phyloP scores from a whole-genome alignment of 805 yeast genomes.

The Starmera dryadoides region DNA sequence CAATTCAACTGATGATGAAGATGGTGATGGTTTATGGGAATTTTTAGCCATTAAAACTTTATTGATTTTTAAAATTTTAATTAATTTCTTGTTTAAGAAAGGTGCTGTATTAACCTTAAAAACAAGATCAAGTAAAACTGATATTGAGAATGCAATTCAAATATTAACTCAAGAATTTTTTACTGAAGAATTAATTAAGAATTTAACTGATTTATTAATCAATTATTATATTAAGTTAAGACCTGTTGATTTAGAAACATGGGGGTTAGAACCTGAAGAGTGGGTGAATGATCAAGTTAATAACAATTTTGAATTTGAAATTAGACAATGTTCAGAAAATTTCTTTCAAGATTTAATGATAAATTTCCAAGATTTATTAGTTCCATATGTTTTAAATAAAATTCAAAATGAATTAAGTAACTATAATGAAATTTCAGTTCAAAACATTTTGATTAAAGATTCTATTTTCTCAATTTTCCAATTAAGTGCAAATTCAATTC shows the following conservation, averaged over 20 bases:
- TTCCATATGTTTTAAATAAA: constrained; percentile 50
- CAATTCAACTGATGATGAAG: constrained; percentile 43
- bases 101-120: constrained; percentile 59
- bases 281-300: constrained; percentile 81
- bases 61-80: constrained; percentile 53
- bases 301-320: constrained; percentile 74
- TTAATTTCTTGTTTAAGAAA: constrained; percentile 54
- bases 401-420: constrained; percentile 35
- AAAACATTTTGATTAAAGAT: constrained; percentile 63
- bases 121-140: constrained; percentile 58
- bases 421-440: constrained; percentile 25
- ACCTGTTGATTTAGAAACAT: constrained; percentile 70
- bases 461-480: constrained; percentile 80
- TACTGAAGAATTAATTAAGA: constrained; percentile 45
- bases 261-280: constrained; percentile 88
- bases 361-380: constrained; percentile 49
- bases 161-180: constrained; percentile 49
- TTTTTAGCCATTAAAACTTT: constrained; percentile 61
- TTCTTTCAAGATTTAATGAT: constrained; percentile 70
- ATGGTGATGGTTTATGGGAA: constrained; percentile 62
- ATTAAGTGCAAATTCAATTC: constrained; percentile 59
- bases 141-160: constrained; percentile 49
- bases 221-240: constrained; percentile 67
- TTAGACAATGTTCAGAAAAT: constrained; percentile 82
- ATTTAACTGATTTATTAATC: constrained; percentile 60